phyloP scores from a whole-genome alignment of 1,139 yeast genomes.

The Candida sanyaensis region DNA sequence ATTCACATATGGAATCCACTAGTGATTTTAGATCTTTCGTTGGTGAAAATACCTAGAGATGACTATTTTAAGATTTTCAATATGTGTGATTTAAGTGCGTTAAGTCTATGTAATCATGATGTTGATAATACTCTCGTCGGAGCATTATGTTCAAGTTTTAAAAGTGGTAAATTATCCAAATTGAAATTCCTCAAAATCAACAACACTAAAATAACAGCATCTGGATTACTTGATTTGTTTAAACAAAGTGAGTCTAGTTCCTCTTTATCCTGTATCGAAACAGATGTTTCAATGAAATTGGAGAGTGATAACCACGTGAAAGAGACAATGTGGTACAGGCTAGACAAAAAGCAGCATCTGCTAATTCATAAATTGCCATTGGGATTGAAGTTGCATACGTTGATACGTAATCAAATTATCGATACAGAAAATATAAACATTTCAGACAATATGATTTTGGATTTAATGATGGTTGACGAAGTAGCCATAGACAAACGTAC shows the following conservation, averaged over 20 bases:
- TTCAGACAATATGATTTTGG: background rate
- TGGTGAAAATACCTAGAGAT: slow-evolving; percentile 18
- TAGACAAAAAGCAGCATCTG: slow-evolving; percentile 11
- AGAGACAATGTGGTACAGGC: slow-evolving; percentile 26
- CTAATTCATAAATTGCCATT: slow-evolving; percentile 25
- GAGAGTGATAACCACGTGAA: background rate
- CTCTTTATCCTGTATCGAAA: slow-evolving; percentile 27
- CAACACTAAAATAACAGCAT: slow-evolving; percentile 11
- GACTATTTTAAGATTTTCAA: slow-evolving; percentile 31
- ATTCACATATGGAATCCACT: slow-evolving; percentile 16
- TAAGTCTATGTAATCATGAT: slow-evolving; percentile 32
- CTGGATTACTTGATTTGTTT: slow-evolving; percentile 15
- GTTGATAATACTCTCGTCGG: slow-evolving; percentile 35
- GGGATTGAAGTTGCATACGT: slow-evolving; percentile 25
- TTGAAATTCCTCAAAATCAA: slow-evolving; percentile 26
- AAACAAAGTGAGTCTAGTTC: slow-evolving; percentile 5
- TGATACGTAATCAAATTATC: background rate
- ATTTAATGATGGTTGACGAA: slow-evolving; percentile 3
- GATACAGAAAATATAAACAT: background rate
- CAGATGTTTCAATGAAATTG: slow-evolving; percentile 10
- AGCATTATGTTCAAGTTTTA: slow-evolving; percentile 25
- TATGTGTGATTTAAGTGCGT: slow-evolving; percentile 29
- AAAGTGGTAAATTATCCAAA: slow-evolving; percentile 23
- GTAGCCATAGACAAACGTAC: background rate
- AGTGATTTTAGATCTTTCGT: slow-evolving; percentile 22